Conservation (phyloP, 1,284 basidiomycete genomes). For the Tylopilus orsonianus region DNA sequence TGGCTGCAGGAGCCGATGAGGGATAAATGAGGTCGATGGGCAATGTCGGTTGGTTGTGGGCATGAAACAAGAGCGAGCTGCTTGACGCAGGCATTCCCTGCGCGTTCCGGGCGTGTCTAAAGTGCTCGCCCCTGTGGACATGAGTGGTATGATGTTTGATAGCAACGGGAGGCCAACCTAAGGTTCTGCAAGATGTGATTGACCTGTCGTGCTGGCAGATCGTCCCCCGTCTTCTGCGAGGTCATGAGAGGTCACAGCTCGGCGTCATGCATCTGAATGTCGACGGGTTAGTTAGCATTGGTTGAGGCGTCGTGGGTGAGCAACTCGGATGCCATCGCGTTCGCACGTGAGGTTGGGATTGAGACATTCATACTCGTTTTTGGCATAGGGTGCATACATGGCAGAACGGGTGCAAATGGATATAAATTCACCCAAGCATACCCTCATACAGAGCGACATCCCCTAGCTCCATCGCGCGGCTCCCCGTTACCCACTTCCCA, state of each 20-base stretch:
- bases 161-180: slow-evolving; percentile 18
- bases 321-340: background rate
- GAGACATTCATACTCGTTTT: slow-evolving; percentile 27
- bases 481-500: slow-evolving; percentile 11
- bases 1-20: slow-evolving; percentile 16
- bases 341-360: background rate
- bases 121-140: slow-evolving; percentile 57
- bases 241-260: slow-evolving; percentile 14
- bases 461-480: slow-evolving; percentile 21
- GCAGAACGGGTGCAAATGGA: slow-evolving; percentile 13
- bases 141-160: background rate
- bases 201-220: slow-evolving; percentile 35
- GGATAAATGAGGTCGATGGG: slow-evolving; percentile 39
- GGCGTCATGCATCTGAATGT: slow-evolving; percentile 6
- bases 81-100: slow-evolving; percentile 37
- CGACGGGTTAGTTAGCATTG: background rate
- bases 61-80: slow-evolving; percentile 19
- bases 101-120: slow-evolving; percentile 58
- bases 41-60: slow-evolving; percentile 41
- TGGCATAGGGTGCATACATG: slow-evolving; percentile 31
- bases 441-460: slow-evolving; percentile 32
- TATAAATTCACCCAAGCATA: slow-evolving; percentile 40
- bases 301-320: too few species aligned
- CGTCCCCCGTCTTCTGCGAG: slow-evolving; percentile 9
- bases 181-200: slow-evolving; percentile 45